Evolutionary conservation across 2,329 filamentous ascomycete genomes (phyloP), one percentile per base, ranked within the genome.

Genomic region (Penicillium sp.): DNA sequence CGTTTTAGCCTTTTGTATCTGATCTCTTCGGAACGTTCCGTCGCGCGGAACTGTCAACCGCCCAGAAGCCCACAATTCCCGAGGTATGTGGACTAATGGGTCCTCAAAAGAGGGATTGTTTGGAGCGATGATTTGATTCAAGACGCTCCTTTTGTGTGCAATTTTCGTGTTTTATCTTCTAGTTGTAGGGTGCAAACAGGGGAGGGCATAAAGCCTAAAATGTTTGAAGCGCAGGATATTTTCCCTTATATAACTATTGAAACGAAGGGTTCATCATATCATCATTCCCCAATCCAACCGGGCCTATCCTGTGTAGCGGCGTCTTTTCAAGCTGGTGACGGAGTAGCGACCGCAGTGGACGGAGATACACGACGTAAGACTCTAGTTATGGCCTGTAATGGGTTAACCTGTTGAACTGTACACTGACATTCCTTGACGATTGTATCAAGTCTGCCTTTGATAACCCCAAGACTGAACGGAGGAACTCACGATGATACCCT

Each of bases 1-100:
- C 2, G 11, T 21, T 36, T 8, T 3, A 13, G 8, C 9, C 45
- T 50, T 55, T 55, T 40, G 48, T 56, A 56, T 46, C 25, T 55
- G 27, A 25, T 13, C 2, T 6, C 23, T 13, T 44, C 52, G 45
- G 52, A 55, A 50, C 9, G 23, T 55, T 55, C 52, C 52, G 52
- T 40, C 27, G 21, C 27, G 52, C 52, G 52, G 52, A 54, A 54
- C 29, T 33, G 43, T 5, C 43, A 15, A 1, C 19, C 5, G 6
- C 21, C 13, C 13, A 7, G 5, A 21, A 21, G 19, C 38, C 38
- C 19, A 13, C 48, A 3, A 43, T 27, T 29, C 50, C 50, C 50
- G 50, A 46, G 25, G 43, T 31, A 19, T 19, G n/a, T 2, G n/a
- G n/a, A 16, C 15, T 10, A 27, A 16, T 13, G 2, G 3, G 19